These are phyloP conservation scores for Xylaria telfairii DNA, from an alignment of 495 filamentous ascomycete species.

Conservation along the genomic window DNA sequence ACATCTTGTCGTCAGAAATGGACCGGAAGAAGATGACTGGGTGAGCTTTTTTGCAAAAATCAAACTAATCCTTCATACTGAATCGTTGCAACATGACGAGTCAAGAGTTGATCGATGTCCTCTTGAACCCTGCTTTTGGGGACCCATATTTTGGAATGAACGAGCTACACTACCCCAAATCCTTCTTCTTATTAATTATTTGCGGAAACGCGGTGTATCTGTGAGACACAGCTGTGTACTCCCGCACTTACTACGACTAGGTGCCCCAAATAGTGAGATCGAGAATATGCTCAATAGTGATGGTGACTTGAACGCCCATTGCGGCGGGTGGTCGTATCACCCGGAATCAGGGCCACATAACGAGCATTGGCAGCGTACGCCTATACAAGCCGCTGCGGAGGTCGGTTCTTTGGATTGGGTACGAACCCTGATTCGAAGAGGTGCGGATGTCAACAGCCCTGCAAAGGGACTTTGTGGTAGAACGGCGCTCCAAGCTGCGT, in stretches of 20 bases:
- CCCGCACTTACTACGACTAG: not conserved
- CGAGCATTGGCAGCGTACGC: not conserved
- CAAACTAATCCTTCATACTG: not conserved
- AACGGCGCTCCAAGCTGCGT: constrained; percentile 3
- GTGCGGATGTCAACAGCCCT: not conserved
- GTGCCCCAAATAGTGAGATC: not conserved
- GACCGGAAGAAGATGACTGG: not conserved
- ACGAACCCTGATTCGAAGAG: not conserved
- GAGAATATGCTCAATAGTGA: not conserved
- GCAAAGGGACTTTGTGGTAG: not conserved
- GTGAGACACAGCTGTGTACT: not conserved
- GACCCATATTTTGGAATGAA: fast-evolving
- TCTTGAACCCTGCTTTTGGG: not conserved
- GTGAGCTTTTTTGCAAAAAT: no score
- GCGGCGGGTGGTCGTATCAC: no score
- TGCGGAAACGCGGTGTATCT: not conserved
- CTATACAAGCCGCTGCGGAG: not conserved
- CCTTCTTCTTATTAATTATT: not conserved
- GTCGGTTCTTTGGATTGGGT: not conserved
- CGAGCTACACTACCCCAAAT: not conserved
- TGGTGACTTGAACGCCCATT: not conserved
- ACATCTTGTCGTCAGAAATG: not conserved
- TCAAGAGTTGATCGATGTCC: not conserved
- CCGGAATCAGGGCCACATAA: no score
- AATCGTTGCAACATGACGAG: not conserved